Evolutionary conservation across 2,329 filamentous ascomycete genomes (phyloP), one percentile per base, ranked within the genome.

Genomic region (Pseudomassariella vexata): DNA sequence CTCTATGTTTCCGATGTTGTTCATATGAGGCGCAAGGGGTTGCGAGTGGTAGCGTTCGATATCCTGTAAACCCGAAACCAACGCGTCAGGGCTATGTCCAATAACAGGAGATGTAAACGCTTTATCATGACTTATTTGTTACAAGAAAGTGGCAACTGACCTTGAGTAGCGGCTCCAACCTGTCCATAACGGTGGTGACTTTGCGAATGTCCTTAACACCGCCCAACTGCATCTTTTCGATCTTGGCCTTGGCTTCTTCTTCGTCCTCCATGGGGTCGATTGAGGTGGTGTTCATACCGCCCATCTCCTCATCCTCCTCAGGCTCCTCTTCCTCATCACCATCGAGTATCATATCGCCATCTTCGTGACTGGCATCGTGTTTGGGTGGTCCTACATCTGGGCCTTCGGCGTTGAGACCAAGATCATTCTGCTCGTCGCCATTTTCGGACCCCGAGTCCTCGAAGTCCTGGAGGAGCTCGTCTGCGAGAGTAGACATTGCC

Each of bases 381-480:
- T 62, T 62, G 45, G 42, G 36, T 38, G 49, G 61, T 18, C 62
- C 52, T 19, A 51, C 55, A n/a, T 27, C n/a, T 8, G 24, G 20
- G 31, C 63, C 59, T 24, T 67, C 58, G 32, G 62, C 56, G 32
- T 62, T 63, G 42, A 69, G 60, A 19, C 62, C 53, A 19, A 53
- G 56, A 39, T 68, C 64, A 36, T 74, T 66, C 28, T 71, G 67
- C 19, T 76, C 67, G 21, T 77, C 76, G 40, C 82, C 81, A 22
- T 73, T 76, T 48, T 92, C 85, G 32, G 86, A 86, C 31, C 80
- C 87, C 5, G 80, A 85, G 52, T 94, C 86, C 49, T 88, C 87
- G 43, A 94, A 92, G 56, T 94, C 87, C 52, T 92, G 85, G 47
- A 96, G 71, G 9, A 98, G 75, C 57, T 96, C 90, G 52, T 96